A percentile compares a stretch with the other conserved stretches of the same genome.
Conservation (phyloP, 2,329 filamentous ascomycete species). For the Helotiales sp. region DNA sequence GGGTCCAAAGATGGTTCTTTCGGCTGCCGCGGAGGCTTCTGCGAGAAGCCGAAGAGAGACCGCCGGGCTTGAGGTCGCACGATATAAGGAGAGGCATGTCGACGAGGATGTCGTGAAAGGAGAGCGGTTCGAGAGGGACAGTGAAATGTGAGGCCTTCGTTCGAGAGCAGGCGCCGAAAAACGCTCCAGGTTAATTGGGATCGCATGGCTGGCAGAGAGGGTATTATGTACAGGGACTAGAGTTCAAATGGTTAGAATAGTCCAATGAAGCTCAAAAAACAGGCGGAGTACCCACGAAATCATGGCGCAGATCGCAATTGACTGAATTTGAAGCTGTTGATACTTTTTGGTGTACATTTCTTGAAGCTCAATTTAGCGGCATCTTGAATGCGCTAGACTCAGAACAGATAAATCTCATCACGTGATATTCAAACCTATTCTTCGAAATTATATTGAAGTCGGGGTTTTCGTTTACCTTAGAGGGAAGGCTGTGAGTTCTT, state of each 20-base stretch:
- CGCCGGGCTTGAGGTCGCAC: conserved; percentile 47
- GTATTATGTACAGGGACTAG: conserved; percentile 29
- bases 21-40: conserved; percentile 61
- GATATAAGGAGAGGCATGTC: conserved; percentile 47
- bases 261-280: background rate
- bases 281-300: conserved; percentile 21
- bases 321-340: conserved; percentile 20
- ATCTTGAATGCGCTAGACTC: background rate
- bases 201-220: conserved; percentile 50
- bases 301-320: conserved; percentile 30
- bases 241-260: background rate
- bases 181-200: conserved; percentile 65
- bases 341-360: conserved; percentile 22
- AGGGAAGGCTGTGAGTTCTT: no score
- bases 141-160: conserved; percentile 47
- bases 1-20: conserved; percentile 69
- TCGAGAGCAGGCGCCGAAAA: conserved; percentile 60
- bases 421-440: background rate
- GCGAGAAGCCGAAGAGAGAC: conserved; percentile 67
- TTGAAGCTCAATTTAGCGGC: conserved; percentile 12
- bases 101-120: conserved; percentile 44
- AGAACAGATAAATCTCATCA: background rate
- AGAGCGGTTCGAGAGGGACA: conserved; percentile 38
- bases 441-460: no score
- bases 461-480: no score